These are phyloP conservation scores for Polyporus tsugae DNA, from an alignment of 1,284 basidiomycete species.

Conservation along the genomic window DNA sequence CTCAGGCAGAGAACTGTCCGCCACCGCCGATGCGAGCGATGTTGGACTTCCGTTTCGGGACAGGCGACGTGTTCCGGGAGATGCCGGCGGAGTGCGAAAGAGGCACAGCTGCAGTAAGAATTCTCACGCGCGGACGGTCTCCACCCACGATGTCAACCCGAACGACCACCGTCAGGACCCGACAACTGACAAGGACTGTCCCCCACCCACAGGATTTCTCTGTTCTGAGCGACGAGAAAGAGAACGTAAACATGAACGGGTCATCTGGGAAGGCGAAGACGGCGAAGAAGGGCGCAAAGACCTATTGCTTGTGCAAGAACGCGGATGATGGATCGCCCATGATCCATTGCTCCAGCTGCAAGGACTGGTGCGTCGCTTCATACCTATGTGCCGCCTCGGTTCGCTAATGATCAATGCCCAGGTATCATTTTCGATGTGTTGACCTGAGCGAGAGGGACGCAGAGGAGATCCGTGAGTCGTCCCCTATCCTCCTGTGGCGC, in stretches of 20 bases:
- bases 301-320: constrained; percentile 66
- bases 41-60: constrained; percentile 1
- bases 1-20: neutral
- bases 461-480: constrained; percentile 71
- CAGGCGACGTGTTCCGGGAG: neutral
- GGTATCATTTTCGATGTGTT: constrained; percentile 82
- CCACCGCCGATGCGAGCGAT: neutral
- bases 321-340: constrained; percentile 83
- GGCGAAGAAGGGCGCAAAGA: constrained; percentile 39
- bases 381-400: neutral
- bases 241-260: constrained; percentile 30
- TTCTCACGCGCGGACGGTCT: constrained; percentile 9
- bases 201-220: constrained; percentile 9
- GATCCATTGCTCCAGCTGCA: constrained; percentile 78
- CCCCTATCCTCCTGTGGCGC: constrained; percentile 10
- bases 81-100: constrained; percentile 20
- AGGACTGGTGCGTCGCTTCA: constrained; percentile 67
- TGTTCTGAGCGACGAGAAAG: constrained; percentile 26
- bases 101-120: neutral
- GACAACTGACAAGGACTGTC: constrained; percentile 20
- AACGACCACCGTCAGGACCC: constrained; percentile 36
- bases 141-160: constrained; percentile 54
- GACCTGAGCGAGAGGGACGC: constrained; percentile 66
- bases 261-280: constrained; percentile 30
- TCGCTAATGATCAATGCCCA: constrained; percentile 39